A percentile compares a stretch with the other conserved stretches of the same genome.
phyloP scores from a whole-genome alignment of 129 eudicot species.

The Pulicaria dysenterica region DNA sequence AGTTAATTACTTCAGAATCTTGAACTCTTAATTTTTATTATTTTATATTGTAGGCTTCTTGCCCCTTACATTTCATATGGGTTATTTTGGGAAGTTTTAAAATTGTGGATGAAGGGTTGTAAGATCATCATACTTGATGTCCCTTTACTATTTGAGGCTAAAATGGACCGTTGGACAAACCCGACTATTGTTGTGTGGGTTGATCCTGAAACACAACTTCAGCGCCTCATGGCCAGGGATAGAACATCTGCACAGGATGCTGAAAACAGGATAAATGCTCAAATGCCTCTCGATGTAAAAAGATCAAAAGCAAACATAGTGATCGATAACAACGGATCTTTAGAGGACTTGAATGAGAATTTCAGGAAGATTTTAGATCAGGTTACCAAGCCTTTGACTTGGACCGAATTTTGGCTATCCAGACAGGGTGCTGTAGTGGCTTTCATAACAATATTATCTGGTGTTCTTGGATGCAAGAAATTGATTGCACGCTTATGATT shows the following conservation, averaged over 20 bases:
- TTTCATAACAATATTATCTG: slow-evolving; percentile 47
- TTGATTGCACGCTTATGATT: slow-evolving; percentile 32
- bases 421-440: slow-evolving; percentile 70
- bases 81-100: slow-evolving; percentile 67
- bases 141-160: slow-evolving; percentile 85
- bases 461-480: slow-evolving; percentile 58
- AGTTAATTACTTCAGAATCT: slow-evolving; percentile 1
- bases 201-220: slow-evolving; percentile 76
- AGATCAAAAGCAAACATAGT: slow-evolving; percentile 74
- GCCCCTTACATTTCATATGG: slow-evolving; percentile 89
- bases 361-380: slow-evolving; percentile 53
- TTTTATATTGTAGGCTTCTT: slow-evolving; percentile 69
- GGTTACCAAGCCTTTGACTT: slow-evolving; percentile 76
- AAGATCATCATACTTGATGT: slow-evolving; percentile 76
- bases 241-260: slow-evolving; percentile 80
- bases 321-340: slow-evolving; percentile 77
- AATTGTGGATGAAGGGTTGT: slow-evolving; percentile 83
- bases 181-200: slow-evolving; percentile 92
- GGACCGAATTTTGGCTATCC: slow-evolving; percentile 80
- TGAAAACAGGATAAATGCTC: slow-evolving; percentile 77
- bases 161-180: slow-evolving; percentile 84
- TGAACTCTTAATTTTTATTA: neutral
- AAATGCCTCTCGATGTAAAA: slow-evolving; percentile 84
- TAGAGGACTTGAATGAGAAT: slow-evolving; percentile 66
- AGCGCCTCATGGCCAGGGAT: slow-evolving; percentile 71